These are phyloP conservation scores for Citropsis articulata DNA, from an alignment of 345 rosid species.

Conservation along the genomic window DNA sequence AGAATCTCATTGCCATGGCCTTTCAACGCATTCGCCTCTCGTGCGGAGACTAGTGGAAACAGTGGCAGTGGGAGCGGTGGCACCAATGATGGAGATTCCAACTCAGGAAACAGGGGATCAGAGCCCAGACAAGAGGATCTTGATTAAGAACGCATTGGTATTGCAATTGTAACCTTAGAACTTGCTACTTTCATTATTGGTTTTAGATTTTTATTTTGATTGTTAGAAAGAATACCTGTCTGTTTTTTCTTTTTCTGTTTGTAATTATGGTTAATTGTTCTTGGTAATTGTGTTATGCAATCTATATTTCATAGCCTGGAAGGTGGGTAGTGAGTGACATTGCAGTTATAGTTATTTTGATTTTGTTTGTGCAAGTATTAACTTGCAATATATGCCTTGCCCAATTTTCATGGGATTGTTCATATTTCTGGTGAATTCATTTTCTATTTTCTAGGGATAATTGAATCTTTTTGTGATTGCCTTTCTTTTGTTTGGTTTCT, in stretches of 20 bases:
- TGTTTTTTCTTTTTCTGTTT: neutral
- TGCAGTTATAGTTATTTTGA: neutral
- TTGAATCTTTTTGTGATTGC: neutral
- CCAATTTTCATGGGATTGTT: neutral
- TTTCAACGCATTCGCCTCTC: slow-evolving; percentile 32
- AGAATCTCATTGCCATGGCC: slow-evolving; percentile 62
- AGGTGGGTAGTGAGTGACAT: neutral
- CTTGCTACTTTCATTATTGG: neutral
- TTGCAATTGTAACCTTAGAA: slow-evolving; percentile 6
- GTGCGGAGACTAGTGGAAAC: slow-evolving; percentile 30
- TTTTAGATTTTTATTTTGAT: neutral
- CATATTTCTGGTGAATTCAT: neutral
- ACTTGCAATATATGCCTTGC: neutral
- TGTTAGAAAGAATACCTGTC: neutral
- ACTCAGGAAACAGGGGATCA: slow-evolving; percentile 26
- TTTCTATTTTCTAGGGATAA: neutral
- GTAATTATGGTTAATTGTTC: neutral
- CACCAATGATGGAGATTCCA: slow-evolving; percentile 33
- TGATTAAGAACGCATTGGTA: slow-evolving; percentile 44
- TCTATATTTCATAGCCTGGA: neutral
- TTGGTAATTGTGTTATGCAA: neutral
- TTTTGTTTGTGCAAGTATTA: neutral
- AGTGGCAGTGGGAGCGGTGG: slow-evolving; percentile 32
- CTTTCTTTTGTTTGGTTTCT: neutral
- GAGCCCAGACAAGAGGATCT: slow-evolving; percentile 56